These are phyloP conservation scores for Cryptococcus sp. DNA, from an alignment of 1,284 basidiomycete species.

Conservation along the genomic window DNA sequence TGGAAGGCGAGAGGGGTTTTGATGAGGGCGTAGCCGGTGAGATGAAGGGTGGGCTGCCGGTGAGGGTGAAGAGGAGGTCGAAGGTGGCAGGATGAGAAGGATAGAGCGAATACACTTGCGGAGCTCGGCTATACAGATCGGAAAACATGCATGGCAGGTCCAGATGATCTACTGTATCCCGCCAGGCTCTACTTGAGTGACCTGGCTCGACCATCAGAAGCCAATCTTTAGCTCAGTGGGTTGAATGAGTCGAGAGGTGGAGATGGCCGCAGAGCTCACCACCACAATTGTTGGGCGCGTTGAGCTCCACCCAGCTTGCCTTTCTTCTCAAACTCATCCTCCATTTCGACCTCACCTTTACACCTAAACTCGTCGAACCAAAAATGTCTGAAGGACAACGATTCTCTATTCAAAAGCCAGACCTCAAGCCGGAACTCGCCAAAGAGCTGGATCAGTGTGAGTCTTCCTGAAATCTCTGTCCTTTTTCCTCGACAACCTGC, in stretches of 20 bases:
- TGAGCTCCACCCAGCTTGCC: background rate
- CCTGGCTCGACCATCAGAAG: no score
- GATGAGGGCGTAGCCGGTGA: slow-evolving; percentile 14
- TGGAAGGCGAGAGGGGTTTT: slow-evolving; percentile 4
- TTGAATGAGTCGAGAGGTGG: no score
- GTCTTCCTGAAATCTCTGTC: slow-evolving; percentile 4
- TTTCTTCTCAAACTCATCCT: background rate
- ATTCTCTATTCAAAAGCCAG: slow-evolving; percentile 1
- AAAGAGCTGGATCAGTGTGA: slow-evolving; percentile 19
- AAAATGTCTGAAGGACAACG: background rate
- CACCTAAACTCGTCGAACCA: background rate
- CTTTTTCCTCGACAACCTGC: no score
- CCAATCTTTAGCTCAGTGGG: no score
- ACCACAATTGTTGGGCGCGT: no score
- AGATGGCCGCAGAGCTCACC: no score
- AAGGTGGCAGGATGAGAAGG: no score
- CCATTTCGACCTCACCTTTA: background rate
- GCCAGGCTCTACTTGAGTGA: no score
- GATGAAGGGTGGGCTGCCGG: slow-evolving; percentile 4
- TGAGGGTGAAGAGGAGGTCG: background rate
- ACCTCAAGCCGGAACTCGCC: slow-evolving; percentile 12
- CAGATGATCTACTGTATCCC: no score
- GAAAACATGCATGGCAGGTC: no score
- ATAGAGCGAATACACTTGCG: no score
- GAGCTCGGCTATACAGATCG: no score